Evolutionary conservation across 371 early-diverging fungal species (phyloP), one percentile per base, ranked within the genome.

Genomic region (Mortierella sp.): DNA sequence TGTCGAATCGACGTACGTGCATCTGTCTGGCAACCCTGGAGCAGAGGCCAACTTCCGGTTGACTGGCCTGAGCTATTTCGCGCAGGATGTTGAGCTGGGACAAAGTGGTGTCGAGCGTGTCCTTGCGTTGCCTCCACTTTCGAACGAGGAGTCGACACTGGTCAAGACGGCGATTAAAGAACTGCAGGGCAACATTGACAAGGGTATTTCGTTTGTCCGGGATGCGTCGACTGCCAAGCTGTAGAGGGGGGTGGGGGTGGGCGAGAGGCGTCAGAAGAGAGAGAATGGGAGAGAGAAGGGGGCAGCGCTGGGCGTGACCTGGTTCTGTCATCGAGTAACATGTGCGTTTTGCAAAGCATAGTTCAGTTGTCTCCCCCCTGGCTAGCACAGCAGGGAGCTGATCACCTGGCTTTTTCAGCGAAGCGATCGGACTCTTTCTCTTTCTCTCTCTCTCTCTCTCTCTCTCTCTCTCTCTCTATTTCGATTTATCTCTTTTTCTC

Each of bases 81-180:
- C 99, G 57, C 92, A 96, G 74, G 92, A 94, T 81, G 93, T 99
- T 67, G 96, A 97, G 83, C 91, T 99, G 50, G 97, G 98, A 67
- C 90, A 94, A 53, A 86, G 96, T 15, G 99, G 99, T 76, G 96
- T 94, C 69, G 88, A 89, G 80, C 94, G 95, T 85, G 91, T 97
- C 81, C 87, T 93, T 82, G 92, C 93, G 51, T 74, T 99, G 57
- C 96, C 96, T 57, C 81, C 88, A 60, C 86, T 98, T 70, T 87
- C 92, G 71, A 92, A 81, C 47, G 94, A 94, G 83, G 99, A 99
- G 88, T 82, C 97, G 88, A 89, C 89, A 56, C 89, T 98, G 28
- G 88, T 96, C 73, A 80, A 86, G 65, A 92, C 88, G 76, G 96
- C 95, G 72, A 83, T 97, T 50, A 89, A 91, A 43, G 97, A 98